Evolutionary conservation across 2,329 filamentous ascomycete genomes (phyloP).

Genomic region (Proliferodiscus dingleyae): DNA sequence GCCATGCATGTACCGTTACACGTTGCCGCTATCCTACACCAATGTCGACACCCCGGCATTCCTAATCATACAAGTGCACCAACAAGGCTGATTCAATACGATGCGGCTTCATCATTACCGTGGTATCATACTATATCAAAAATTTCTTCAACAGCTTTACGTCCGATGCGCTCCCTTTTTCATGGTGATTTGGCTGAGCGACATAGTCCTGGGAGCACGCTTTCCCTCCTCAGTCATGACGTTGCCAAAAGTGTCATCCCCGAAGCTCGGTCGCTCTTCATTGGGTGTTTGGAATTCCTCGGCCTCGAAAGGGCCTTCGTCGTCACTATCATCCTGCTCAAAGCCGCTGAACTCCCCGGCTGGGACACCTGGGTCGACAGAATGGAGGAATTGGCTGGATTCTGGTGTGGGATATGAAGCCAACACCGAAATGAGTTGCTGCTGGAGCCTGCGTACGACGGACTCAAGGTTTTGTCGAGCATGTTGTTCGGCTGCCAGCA

Average conservation of each 20-base stretch:
- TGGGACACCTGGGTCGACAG: neutral
- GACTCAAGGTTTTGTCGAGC: slow-evolving; percentile 51
- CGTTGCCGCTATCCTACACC: neutral
- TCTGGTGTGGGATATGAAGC: slow-evolving; percentile 15
- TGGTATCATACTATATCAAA: slow-evolving; percentile 4
- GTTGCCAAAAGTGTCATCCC: slow-evolving; percentile 37
- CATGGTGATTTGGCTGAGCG: slow-evolving; percentile 55
- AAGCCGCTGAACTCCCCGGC: slow-evolving; percentile 23
- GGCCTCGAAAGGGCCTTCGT: slow-evolving; percentile 32
- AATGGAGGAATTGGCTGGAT: too few relatives aligned
- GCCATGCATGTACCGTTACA: too few relatives aligned
- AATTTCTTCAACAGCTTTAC: slow-evolving; percentile 12
- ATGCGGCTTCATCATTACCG: neutral
- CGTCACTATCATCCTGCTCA: slow-evolving; percentile 27
- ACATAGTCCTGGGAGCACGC: slow-evolving; percentile 59
- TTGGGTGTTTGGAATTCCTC: slow-evolving; percentile 49
- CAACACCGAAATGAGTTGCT: slow-evolving; percentile 15
- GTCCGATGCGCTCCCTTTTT: slow-evolving; percentile 15
- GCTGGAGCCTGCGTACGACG: slow-evolving; percentile 47
- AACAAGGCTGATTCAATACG: slow-evolving; percentile 2
- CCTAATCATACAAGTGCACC: slow-evolving; percentile 6
- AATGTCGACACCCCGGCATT: neutral
- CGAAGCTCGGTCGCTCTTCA: slow-evolving; percentile 40
- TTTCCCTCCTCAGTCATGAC: slow-evolving; percentile 35
- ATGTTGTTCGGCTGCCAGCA: slow-evolving; percentile 53